Base-by-base conservation (phyloP, 2,329 filamentous ascomycete genomes). In the Penicillium sp. region DNA sequence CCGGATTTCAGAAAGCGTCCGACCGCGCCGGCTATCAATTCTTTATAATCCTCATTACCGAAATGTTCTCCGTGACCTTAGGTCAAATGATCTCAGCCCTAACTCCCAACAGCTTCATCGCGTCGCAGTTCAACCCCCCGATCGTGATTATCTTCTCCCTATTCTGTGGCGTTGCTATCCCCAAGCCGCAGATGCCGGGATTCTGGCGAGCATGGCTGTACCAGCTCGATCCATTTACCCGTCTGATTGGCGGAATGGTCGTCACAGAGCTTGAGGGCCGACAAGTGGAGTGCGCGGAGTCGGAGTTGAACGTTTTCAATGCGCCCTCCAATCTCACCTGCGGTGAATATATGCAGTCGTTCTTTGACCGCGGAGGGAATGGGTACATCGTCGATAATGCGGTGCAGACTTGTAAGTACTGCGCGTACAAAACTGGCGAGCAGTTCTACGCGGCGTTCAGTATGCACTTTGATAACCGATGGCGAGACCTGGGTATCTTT, bases 101-200 rank as follows among this genome's bases (percentile, higher is more conserved):
- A 52, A 94, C 90, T 0, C 90, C 91, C 0, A 86, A 83, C 23
- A 84, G 89, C 2, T 91, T 91, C 73, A 89, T 95, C 63, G 86
- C 89, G 0, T 85, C 87, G 13, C 84, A 93, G 61, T 81, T 90
- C 61, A 91, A 95, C 64, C 91, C 91, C 0, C 89, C 92, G 69
- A 77, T 94, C 69, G 86, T 91, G 72, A 89, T 94, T 70, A 85
- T 87, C 55, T 93, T 95, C 67, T 82, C 88, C 1, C 81, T 95
- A 23, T 95, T 96, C 83, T 95, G 90, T 66, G 91, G 91, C 72
- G 91, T 96, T 57, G 88, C 89, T 0, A 89, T 95, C 47, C 88
- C 91, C 0, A 83, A 86, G 39, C 83, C 86, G 0, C 85, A 89
- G 71, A 95, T 95, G 74, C 87, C 89, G 1, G 77, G 74, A 2